Conservation (phyloP, 352 stramenopile species). For the Blastocystis sp. region DNA sequence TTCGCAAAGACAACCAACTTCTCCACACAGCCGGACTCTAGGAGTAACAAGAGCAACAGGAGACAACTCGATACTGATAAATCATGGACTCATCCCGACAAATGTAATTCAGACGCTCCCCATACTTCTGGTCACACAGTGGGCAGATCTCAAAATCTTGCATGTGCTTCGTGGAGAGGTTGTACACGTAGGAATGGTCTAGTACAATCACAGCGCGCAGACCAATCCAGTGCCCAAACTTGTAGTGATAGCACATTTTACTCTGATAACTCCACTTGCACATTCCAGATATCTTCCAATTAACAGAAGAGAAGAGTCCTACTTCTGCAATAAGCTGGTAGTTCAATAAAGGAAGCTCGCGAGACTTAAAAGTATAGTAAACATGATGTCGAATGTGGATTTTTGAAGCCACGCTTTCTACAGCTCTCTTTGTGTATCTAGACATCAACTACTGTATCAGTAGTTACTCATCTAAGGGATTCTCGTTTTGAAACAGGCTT, state of each 20-base stretch:
- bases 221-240: slow-evolving; percentile 43
- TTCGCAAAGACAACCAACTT: neutral
- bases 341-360: slow-evolving; percentile 15
- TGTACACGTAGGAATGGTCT: slow-evolving; percentile 31
- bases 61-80: neutral
- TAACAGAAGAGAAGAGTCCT: neutral
- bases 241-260: slow-evolving; percentile 50
- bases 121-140: slow-evolving; percentile 31
- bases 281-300: slow-evolving; percentile 37
- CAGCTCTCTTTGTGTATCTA: slow-evolving; percentile 21
- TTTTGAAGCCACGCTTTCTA: neutral
- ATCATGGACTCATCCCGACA: neutral
- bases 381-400: slow-evolving; percentile 2
- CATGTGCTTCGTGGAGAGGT: slow-evolving; percentile 52
- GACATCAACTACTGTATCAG: neutral
- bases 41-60: neutral
- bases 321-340: slow-evolving; percentile 53
- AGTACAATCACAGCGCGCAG: slow-evolving; percentile 48
- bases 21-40: slow-evolving; percentile 11
- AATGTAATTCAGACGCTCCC: neutral
- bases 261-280: slow-evolving; percentile 31
- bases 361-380: slow-evolving; percentile 1
- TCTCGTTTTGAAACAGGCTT: neutral
- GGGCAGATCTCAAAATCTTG: slow-evolving; percentile 29
- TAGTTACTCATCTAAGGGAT: slow-evolving; percentile 7